phyloP scores from a whole-genome alignment of 192 early-diverging fungal genomes.

The Backusella circina region DNA sequence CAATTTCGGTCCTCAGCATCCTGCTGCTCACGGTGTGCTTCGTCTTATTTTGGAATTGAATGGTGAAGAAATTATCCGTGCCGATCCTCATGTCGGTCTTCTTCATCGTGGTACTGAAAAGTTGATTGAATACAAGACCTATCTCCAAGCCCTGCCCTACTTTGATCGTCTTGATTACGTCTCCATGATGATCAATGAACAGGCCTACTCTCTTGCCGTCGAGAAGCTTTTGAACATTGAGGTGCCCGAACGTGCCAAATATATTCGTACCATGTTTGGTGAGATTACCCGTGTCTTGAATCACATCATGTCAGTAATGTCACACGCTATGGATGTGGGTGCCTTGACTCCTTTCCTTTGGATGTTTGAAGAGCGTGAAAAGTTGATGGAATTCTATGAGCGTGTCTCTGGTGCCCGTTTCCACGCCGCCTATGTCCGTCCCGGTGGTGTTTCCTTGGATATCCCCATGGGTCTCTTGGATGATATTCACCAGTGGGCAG shows the following conservation, averaged over 20 bases:
- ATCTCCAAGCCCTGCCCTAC: conserved; percentile 96
- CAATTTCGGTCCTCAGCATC: conserved; percentile 99
- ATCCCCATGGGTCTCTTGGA: conserved; percentile 90
- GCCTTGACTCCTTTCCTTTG: conserved; percentile 98
- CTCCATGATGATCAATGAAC: conserved; percentile 99
- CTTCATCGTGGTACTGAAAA: conserved; percentile 98
- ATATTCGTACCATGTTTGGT: conserved; percentile 95
- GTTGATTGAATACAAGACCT: conserved; percentile 99
- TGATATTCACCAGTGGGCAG: conserved; percentile 95
- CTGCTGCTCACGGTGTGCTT: conserved; percentile 83
- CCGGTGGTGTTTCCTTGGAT: conserved; percentile 92
- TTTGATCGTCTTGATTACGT: conserved; percentile 98
- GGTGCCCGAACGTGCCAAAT: conserved; percentile 89
- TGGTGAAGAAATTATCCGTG: conserved; percentile 87
- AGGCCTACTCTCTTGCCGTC: conserved; percentile 94
- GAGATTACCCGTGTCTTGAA: conserved; percentile 98
- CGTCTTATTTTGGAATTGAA: conserved; percentile 87
- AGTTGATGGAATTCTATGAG: conserved; percentile 99
- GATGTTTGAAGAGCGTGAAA: conserved; percentile 99
- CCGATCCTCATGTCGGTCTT: conserved; percentile 96
- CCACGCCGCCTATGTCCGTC: conserved; percentile 96
- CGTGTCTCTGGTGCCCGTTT: conserved; percentile 97
- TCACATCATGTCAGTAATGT: conserved; percentile 97
- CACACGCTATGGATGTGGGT: conserved; percentile 97
- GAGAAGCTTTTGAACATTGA: conserved; percentile 99